Percentiles rank a stretch among this genome's conserved stretches.
Evolutionary conservation across 805 yeast genomes (phyloP).

Genomic region (Candida insectorum): DNA sequence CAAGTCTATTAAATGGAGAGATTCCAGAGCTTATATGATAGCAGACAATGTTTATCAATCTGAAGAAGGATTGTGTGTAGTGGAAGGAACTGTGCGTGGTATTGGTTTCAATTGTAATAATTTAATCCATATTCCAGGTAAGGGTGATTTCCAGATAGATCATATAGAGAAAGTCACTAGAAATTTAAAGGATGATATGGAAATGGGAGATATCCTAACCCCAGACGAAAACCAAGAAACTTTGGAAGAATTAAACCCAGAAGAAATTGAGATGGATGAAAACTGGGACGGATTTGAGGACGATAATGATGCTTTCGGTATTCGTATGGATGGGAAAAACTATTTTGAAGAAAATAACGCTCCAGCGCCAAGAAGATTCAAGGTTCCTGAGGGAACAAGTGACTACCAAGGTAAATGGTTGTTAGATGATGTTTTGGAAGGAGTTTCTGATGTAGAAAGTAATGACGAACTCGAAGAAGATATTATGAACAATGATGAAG

Average conservation of each 20-base stretch:
- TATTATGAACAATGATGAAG: conserved; percentile 18
- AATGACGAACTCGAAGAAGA: conserved; percentile 33
- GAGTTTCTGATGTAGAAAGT: conserved; percentile 44
- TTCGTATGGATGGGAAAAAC: conserved; percentile 54
- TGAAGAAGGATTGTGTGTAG: conserved; percentile 42
- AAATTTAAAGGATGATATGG: conserved; percentile 16
- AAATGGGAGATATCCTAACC: conserved; percentile 19
- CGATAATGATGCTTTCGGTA: conserved; percentile 31
- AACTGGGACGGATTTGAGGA: conserved; percentile 32
- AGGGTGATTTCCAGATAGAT: conserved; percentile 82
- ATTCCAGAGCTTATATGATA: conserved; percentile 81
- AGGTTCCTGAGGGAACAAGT: conserved; percentile 68
- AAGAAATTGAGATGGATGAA: conserved; percentile 42
- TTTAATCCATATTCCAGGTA: conserved; percentile 80
- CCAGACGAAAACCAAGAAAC: conserved; percentile 49
- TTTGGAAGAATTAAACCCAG: conserved; percentile 58
- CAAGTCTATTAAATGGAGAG: conserved; percentile 85
- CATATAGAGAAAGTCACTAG: conserved; percentile 51
- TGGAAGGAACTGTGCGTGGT: conserved; percentile 88
- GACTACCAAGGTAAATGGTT: conserved; percentile 78
- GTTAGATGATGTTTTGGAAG: conserved; percentile 51
- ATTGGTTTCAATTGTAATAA: conserved; percentile 75
- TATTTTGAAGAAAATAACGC: conserved; percentile 31
- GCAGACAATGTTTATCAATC: conserved; percentile 60
- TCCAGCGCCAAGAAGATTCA: conserved; percentile 24